phyloP scores from a whole-genome alignment of 2,329 filamentous ascomycete genomes.

The Emergomyces pasteurianus region DNA sequence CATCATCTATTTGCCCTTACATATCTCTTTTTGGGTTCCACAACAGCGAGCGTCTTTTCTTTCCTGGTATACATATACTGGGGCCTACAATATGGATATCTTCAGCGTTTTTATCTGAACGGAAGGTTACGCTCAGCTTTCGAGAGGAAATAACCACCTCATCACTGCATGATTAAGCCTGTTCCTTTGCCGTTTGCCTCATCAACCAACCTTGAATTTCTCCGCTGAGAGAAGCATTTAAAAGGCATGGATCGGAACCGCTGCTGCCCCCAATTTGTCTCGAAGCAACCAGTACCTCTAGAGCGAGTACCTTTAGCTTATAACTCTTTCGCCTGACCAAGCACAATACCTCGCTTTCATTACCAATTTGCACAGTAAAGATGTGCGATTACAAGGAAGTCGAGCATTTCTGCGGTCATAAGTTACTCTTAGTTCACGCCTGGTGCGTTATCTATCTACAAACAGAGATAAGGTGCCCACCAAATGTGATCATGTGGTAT shows the following conservation, averaged over 20 bases:
- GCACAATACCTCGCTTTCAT: background rate
- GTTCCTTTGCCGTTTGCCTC: background rate
- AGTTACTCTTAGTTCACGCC: background rate
- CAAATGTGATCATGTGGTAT: background rate
- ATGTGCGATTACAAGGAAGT: slow-evolving; percentile 1
- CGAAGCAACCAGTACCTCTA: background rate
- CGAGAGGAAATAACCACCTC: background rate
- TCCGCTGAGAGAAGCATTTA: background rate
- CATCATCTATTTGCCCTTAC: background rate
- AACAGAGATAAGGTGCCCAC: background rate
- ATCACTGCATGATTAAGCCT: background rate
- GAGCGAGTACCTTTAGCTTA: background rate
- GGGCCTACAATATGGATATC: background rate
- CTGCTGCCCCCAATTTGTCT: background rate
- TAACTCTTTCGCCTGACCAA: background rate
- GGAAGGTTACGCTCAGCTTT: background rate
- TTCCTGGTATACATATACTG: background rate
- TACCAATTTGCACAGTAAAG: background rate
- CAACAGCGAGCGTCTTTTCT: background rate
- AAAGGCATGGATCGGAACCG: background rate
- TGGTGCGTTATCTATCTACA: background rate
- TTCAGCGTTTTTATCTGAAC: background rate
- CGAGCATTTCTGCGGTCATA: background rate
- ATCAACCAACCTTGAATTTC: background rate
- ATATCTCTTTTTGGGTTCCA: background rate